Base-by-base conservation (phyloP, 441 rosid species). In the Pelargonium australe region DNA sequence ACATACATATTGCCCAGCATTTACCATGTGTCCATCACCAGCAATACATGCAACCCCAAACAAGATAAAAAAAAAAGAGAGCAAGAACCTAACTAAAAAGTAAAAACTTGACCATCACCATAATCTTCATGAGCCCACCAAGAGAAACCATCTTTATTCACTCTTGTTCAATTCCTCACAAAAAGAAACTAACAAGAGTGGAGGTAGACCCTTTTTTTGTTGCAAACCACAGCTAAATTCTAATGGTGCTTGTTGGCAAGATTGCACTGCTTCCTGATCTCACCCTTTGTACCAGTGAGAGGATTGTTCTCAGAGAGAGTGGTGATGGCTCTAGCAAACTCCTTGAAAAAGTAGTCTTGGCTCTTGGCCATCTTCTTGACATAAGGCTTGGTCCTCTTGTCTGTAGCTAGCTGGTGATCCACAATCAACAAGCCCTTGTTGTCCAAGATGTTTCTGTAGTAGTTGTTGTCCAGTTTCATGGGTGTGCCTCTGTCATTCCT, bases 301-400 rank as follows among this genome's bases (percentile, higher is more conserved):
- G 97, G 99, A 76, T 89, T 94, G 84, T 91, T 94, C 86, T 94
- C 97, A 3, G 97, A 89, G 41, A 94, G 88, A 37, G 82, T 72
- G 63, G 90, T 80, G 66, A 94, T 84, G 44, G 99, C 97, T 77
- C 85, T 94, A 13, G 96, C 68, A 72, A 94, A 94, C 76, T 94
- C 94, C 87, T 87, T 88, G 77, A 89, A 89, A 89, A 91, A 94
- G 82, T 91, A 89, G 66, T 80, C 87, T 70, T 94, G 91, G 76
- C 85, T 88, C 80, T 88, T 91, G 17, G 99, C 99, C 97, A 94
- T 89, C 76, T 94, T 94, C 83, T 89, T 89, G 34, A 94, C 99
- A 72, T 78, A 81, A 55, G 97, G 96, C 76, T 82, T 91, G 17
- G 99, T 94, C 69, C 86, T 77, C 84, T 85, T 89, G 86, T 91